Percentiles rank a stretch among this genome's conserved stretches.
Evolutionary conservation across 164 flowering plant genomes (phyloP).

Genomic region (Santalum album): DNA sequence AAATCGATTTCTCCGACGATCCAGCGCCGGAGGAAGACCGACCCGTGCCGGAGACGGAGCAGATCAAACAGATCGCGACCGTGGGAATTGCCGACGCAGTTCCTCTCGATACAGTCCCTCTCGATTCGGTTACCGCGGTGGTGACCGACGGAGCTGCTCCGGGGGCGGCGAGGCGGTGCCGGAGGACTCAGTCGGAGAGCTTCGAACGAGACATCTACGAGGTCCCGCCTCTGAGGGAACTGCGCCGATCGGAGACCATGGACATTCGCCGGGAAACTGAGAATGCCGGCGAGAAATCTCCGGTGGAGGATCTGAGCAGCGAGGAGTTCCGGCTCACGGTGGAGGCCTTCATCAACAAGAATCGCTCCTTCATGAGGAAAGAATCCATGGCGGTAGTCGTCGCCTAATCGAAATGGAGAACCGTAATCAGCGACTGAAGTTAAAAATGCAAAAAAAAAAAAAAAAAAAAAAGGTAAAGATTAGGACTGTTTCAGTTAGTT

Average conservation of each 20-base stretch:
- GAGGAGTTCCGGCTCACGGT: slow-evolving; percentile 38
- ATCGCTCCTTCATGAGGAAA: slow-evolving; percentile 26
- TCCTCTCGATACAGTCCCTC: background rate
- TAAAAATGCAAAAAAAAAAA: too few species aligned
- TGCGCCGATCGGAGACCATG: slow-evolving; percentile 23
- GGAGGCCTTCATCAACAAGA: slow-evolving; percentile 36
- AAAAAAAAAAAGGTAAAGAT: too few species aligned
- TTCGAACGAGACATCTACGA: background rate
- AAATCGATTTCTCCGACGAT: background rate
- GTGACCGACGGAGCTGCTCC: background rate
- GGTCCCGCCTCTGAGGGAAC: background rate
- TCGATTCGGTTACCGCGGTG: background rate
- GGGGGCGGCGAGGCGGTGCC: slow-evolving; percentile 6
- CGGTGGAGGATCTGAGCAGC: slow-evolving; percentile 27
- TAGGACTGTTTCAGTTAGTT: too few species aligned
- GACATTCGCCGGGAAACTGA: slow-evolving; percentile 8
- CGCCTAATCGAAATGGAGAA: background rate
- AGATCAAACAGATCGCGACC: background rate
- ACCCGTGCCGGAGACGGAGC: background rate
- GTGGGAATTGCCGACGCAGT: background rate
- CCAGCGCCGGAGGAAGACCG: background rate
- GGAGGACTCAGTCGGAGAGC: slow-evolving; percentile 25
- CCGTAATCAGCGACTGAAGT: too few species aligned
- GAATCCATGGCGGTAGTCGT: slow-evolving; percentile 12
- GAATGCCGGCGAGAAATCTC: background rate